Evolutionary conservation across 305 asterid genomes (phyloP).

Genomic region (Rubia tinctorum): DNA sequence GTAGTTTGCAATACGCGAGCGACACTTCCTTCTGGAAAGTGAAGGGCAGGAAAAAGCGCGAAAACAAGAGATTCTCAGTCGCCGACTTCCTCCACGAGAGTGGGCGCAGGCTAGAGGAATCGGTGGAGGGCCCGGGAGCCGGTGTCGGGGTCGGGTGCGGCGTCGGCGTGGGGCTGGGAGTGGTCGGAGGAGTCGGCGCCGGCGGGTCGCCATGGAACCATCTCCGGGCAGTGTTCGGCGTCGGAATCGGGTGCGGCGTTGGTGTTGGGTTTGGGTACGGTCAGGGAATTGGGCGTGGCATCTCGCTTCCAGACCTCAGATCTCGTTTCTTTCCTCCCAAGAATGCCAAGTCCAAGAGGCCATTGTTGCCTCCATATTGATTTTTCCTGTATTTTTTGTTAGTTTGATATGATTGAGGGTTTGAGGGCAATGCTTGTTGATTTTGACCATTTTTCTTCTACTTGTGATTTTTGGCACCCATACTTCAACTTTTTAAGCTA

Average conservation of each 20-base stretch:
- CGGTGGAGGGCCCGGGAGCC: constrained; percentile 64
- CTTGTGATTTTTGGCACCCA: neutral
- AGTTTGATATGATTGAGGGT: neutral
- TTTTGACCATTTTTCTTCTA: neutral
- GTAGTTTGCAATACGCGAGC: constrained; percentile 34
- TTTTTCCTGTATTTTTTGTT: neutral
- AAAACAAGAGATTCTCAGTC: constrained; percentile 35
- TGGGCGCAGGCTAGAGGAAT: constrained; percentile 35
- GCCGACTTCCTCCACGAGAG: constrained; percentile 46
- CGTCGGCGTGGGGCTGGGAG: constrained; percentile 64
- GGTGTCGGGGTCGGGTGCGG: constrained; percentile 84
- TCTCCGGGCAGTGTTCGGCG: constrained; percentile 51
- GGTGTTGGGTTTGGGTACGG: constrained; percentile 76
- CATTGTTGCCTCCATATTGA: constrained; percentile 30
- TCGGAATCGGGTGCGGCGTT: constrained; percentile 77
- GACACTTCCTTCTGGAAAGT: constrained; percentile 46
- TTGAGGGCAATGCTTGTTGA: neutral
- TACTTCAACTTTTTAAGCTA: too few relatives aligned
- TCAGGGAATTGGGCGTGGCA: constrained; percentile 61
- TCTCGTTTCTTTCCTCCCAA: constrained; percentile 30
- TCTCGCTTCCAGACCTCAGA: constrained; percentile 42
- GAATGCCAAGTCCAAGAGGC: constrained; percentile 37
- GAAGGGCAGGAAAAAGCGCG: constrained; percentile 36
- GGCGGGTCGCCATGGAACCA: constrained; percentile 59
- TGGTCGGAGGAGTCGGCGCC: constrained; percentile 54